These are phyloP conservation scores for Passiflora organensis DNA, from an alignment of 345 rosid genomes.

Conservation along the genomic window DNA sequence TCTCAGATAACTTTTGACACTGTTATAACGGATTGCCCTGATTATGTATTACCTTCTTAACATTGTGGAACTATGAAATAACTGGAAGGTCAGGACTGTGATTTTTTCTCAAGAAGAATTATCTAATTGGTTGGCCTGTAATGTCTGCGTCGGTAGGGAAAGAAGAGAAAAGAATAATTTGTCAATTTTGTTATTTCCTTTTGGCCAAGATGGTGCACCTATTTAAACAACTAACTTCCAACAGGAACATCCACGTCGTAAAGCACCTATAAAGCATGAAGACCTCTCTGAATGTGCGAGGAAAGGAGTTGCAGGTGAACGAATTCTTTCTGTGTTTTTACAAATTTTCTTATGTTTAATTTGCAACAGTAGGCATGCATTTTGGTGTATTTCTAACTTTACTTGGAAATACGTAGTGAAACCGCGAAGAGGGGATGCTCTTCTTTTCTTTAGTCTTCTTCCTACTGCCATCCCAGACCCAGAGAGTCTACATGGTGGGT, in stretches of 20 bases:
- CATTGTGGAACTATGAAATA: background rate
- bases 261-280: slow-evolving; percentile 40
- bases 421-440: slow-evolving; percentile 81
- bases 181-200: background rate
- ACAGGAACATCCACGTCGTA: slow-evolving; percentile 66
- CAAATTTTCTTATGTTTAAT: background rate
- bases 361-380: background rate
- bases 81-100: background rate
- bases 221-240: slow-evolving; percentile 12
- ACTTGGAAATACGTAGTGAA: slow-evolving; percentile 44
- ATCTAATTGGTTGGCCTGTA: background rate
- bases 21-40: background rate
- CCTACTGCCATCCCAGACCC: slow-evolving; percentile 74
- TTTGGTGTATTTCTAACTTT: slow-evolving; percentile 5
- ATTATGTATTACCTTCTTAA: background rate
- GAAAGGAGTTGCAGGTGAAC: slow-evolving; percentile 85
- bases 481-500: slow-evolving; percentile 77
- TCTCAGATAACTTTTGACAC: background rate
- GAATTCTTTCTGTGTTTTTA: background rate
- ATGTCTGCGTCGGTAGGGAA: background rate
- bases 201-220: background rate
- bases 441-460: slow-evolving; percentile 83
- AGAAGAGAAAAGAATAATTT: background rate
- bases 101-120: background rate
- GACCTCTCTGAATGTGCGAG: slow-evolving; percentile 88